Conservation (phyloP, 345 rosid species). For the Microcos paniculata region DNA sequence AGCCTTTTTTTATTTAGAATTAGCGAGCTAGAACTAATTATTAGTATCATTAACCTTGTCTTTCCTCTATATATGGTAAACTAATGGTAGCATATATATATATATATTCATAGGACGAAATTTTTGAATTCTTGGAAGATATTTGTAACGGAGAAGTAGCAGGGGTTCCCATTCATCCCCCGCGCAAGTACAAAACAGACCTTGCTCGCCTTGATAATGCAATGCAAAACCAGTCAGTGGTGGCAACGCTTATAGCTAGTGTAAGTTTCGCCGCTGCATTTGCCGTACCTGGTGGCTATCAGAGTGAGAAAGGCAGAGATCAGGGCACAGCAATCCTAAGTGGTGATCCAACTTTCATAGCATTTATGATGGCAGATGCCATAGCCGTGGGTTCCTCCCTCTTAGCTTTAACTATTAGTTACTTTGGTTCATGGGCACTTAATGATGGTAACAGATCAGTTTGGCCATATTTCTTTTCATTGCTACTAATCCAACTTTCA, state of each 20-base stretch:
- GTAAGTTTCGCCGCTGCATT: slow-evolving; percentile 22
- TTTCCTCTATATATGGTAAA: too few relatives aligned
- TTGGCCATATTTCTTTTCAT: not conserved
- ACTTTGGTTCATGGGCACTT: too few relatives aligned
- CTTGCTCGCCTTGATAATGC: not conserved
- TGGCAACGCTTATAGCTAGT: slow-evolving; percentile 16
- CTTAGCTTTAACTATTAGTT: not conserved
- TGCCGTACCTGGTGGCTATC: slow-evolving; percentile 22
- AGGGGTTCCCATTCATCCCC: not conserved
- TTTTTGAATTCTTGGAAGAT: not conserved
- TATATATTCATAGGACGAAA: too few relatives aligned
- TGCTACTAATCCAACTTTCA: too few relatives aligned
- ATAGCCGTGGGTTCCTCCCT: slow-evolving; percentile 17
- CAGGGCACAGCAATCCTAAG: slow-evolving; percentile 6
- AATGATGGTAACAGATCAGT: too few relatives aligned
- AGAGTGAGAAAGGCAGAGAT: not conserved
- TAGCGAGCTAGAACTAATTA: too few relatives aligned
- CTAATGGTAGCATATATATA: too few relatives aligned
- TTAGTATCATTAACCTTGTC: too few relatives aligned
- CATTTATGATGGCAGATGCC: slow-evolving; percentile 8
- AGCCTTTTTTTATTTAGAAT: too few relatives aligned
- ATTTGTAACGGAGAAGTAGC: not conserved
- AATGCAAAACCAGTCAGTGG: slow-evolving; percentile 5
- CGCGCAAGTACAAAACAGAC: not conserved
- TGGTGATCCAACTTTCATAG: not conserved